Evolutionary conservation across 768 basidiomycete genomes (phyloP).

Genomic region (Collybiopsis confluens): DNA sequence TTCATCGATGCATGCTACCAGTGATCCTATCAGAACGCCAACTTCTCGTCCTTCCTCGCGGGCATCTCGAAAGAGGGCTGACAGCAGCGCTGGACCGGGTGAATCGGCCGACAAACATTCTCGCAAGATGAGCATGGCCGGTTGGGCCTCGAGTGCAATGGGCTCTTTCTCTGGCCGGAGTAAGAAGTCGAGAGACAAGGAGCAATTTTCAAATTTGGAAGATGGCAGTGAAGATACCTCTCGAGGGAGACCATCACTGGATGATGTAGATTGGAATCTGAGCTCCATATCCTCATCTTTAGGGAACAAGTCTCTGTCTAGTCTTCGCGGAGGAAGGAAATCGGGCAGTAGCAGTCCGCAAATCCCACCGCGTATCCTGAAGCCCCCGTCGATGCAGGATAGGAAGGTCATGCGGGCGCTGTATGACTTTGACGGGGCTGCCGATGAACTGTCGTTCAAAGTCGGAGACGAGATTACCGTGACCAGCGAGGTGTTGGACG

Average conservation of each 20-base stretch:
- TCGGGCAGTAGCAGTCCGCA: conserved; percentile 32
- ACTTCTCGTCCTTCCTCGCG: conserved; percentile 54
- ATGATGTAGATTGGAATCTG: conserved; percentile 18
- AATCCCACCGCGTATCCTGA: conserved; percentile 38
- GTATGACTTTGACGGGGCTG: conserved; percentile 69
- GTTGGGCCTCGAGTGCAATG: conserved; percentile 68
- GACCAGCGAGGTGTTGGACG: conserved; percentile 77
- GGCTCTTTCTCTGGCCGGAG: conserved; percentile 54
- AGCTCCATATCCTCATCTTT: conserved; percentile 22
- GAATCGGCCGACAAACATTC: conserved; percentile 28
- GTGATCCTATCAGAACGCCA: conserved; percentile 34
- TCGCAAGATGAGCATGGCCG: conserved; percentile 45
- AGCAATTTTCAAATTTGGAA: conserved; percentile 50
- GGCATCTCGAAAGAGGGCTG: conserved; percentile 62
- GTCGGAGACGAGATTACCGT: conserved; percentile 74
- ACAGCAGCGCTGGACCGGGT: conserved; percentile 43
- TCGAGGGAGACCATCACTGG: conserved; percentile 22
- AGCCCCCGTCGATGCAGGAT: conserved; percentile 45
- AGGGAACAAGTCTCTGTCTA: conserved; percentile 23
- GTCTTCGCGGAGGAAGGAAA: conserved; percentile 15
- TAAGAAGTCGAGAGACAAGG: conserved; percentile 55
- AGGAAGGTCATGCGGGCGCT: conserved; percentile 62
- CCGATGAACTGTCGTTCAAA: conserved; percentile 76
- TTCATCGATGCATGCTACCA: conserved; percentile 27
- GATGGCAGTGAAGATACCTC: conserved; percentile 38